A percentile compares a stretch with the other conserved stretches of the same genome.
phyloP scores from a whole-genome alignment of 768 basidiomycete genomes.

The Boletellus sp. region DNA sequence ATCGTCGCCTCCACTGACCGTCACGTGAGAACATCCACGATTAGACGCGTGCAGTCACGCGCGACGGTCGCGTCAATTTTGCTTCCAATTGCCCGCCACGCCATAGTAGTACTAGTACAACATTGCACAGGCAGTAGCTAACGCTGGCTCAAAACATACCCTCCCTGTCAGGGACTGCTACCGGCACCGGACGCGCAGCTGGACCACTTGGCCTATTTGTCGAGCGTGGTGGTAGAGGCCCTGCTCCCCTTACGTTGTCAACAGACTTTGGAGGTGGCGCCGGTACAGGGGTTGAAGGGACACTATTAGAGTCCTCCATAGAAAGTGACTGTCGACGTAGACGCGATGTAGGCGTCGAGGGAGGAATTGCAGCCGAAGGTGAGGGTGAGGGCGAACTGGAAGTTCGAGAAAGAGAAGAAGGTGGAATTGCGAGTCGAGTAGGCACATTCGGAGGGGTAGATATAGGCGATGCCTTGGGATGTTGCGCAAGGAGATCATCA shows the following conservation, averaged over 20 bases:
- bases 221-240: conserved; percentile 65
- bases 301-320: conserved; percentile 27
- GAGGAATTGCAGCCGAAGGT: conserved; percentile 13
- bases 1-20: conserved; percentile 11
- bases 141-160: conserved; percentile 66
- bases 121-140: neutral
- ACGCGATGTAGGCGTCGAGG: conserved; percentile 28
- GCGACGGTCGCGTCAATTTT: conserved; percentile 17
- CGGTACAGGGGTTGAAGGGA: conserved; percentile 9
- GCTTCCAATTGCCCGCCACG: neutral
- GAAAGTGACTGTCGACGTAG: conserved; percentile 26
- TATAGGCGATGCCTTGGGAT: conserved; percentile 38
- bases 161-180: conserved; percentile 53
- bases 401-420: conserved; percentile 16
- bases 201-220: conserved; percentile 59
- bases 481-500: conserved; percentile 59
- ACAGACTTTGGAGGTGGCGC: conserved; percentile 30
- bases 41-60: conserved; percentile 19
- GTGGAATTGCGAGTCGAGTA: conserved; percentile 24
- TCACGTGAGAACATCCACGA: neutral
- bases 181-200: conserved; percentile 44
- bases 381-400: conserved; percentile 13
- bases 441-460: conserved; percentile 23
- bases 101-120: neutral
- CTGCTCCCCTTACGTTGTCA: conserved; percentile 35